Evolutionary conservation across 768 basidiomycete genomes (phyloP).

Genomic region (Leccinum incarnatum): DNA sequence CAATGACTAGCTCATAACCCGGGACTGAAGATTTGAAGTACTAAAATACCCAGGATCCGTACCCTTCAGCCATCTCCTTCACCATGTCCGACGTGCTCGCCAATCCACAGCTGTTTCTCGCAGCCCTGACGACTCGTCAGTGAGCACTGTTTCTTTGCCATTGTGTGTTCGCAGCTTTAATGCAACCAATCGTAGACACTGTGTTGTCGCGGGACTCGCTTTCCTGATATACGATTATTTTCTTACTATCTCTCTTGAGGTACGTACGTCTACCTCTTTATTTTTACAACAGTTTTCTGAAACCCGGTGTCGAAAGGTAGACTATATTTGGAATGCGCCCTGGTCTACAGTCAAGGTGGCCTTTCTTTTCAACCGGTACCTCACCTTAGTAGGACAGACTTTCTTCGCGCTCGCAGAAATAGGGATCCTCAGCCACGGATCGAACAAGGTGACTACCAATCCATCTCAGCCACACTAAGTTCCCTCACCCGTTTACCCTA

Average conservation of each 20-base stretch:
- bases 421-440: constrained; percentile 7
- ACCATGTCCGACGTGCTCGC: background rate
- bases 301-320: background rate
- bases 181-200: background rate
- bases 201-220: constrained; percentile 1
- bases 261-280: background rate
- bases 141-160: background rate
- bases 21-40: no score
- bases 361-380: constrained; percentile 22
- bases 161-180: background rate
- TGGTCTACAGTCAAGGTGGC: constrained; percentile 7
- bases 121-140: background rate
- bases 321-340: constrained; percentile 2
- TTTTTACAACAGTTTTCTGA: background rate
- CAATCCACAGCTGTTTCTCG: background rate
- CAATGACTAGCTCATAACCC: no score
- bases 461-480: background rate
- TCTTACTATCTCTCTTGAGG: constrained; percentile 16
- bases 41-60: background rate
- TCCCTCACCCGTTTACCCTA: background rate
- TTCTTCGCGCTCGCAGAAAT: constrained; percentile 11
- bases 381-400: constrained; percentile 9
- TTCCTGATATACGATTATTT: constrained; percentile 6
- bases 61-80: background rate
- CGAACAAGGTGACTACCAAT: background rate